Evolutionary conservation across 345 rosid genomes (phyloP), one percentile per base, ranked within the genome.

Genomic region (Bretschneidera sinensis): DNA sequence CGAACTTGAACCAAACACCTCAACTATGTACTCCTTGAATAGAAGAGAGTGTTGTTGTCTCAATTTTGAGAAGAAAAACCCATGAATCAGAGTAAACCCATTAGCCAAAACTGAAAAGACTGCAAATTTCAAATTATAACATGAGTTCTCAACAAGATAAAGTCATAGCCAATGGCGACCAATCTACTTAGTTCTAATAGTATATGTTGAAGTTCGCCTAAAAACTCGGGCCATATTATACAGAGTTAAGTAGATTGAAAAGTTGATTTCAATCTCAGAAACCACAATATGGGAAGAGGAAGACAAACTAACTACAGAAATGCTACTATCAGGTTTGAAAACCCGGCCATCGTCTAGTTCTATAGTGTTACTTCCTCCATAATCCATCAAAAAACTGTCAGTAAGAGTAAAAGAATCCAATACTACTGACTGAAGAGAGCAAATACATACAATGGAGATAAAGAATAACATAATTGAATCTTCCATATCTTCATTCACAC

Each of bases 101-200:
- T 69, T 63, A 43, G 73, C 64, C 24, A 21, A 22, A 54, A 69
- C 63, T 13, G 73, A 62, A 21, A 69, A 62, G 51, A 45, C 55
- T 24, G 55, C 73, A 69, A 68, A 63, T 48, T 31, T 63, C 59
- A 69, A 31, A 63, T 63, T 15, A 7, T 49, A 62, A 7, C 17
- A 24, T 21, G 68, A 13, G 31, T 62, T 31, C 15, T 43, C 48
- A 62, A 69, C 35, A 0, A 58, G 63, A 35, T 8, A 51, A 57
- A 57, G 47, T 43, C 67, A 31, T 0, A 69, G 54, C 73, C 68
- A 69, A 18, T 69, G 64, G 33, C 43, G 68, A 22, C 68, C 73
- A 25, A 23, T 57, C 48, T 69, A 58, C 63, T 43, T 62, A 7
- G 68, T 57, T 21, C 34, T 63, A 14, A 69, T 22, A n/a, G 54